These are phyloP conservation scores for Takashimella tepidaria DNA, from an alignment of 1,284 basidiomycete genomes.

Conservation along the genomic window DNA sequence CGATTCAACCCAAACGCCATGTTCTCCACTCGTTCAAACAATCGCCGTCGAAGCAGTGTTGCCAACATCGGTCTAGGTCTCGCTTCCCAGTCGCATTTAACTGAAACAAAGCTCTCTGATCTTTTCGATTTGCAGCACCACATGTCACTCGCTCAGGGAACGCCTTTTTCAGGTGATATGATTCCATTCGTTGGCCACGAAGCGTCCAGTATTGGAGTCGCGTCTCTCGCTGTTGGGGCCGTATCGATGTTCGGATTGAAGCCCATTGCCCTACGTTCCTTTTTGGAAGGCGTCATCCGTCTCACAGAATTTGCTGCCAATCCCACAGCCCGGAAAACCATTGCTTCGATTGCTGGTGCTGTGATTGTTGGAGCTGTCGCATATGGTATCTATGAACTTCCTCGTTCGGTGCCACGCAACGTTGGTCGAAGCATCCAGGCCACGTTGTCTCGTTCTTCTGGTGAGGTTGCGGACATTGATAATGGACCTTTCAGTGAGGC, in stretches of 20 bases:
- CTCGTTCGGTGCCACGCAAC: slow-evolving; percentile 84
- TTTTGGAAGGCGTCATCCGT: slow-evolving; percentile 71
- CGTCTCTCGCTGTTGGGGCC: slow-evolving; percentile 75
- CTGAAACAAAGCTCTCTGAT: slow-evolving; percentile 57
- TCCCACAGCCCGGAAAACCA: slow-evolving; percentile 79
- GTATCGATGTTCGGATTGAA: slow-evolving; percentile 80
- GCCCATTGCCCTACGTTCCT: slow-evolving; percentile 66
- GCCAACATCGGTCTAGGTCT: slow-evolving; percentile 40
- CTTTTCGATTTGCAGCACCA: slow-evolving; percentile 84
- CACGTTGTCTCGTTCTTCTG: slow-evolving; percentile 50
- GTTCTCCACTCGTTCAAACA: slow-evolving; percentile 65
- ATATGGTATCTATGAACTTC: slow-evolving; percentile 85
- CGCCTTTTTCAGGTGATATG: slow-evolving; percentile 35
- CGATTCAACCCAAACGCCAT: slow-evolving; percentile 95
- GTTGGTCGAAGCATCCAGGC: slow-evolving; percentile 65
- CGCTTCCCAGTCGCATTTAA: slow-evolving; percentile 35
- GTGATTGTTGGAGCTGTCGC: slow-evolving; percentile 67
- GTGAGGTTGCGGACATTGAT: slow-evolving; percentile 29
- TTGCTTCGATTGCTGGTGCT: slow-evolving; percentile 69
- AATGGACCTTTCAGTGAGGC: slow-evolving; percentile 59
- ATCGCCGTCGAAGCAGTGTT: slow-evolving; percentile 49
- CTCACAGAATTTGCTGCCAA: slow-evolving; percentile 75
- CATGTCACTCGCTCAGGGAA: slow-evolving; percentile 50
- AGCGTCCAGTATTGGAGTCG: slow-evolving; percentile 63
- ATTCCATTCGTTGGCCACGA: slow-evolving; percentile 32